Percentiles rank a stretch among this genome's conserved stretches.
Conservation (phyloP, 345 rosid species). For the Camelina neglecta region DNA sequence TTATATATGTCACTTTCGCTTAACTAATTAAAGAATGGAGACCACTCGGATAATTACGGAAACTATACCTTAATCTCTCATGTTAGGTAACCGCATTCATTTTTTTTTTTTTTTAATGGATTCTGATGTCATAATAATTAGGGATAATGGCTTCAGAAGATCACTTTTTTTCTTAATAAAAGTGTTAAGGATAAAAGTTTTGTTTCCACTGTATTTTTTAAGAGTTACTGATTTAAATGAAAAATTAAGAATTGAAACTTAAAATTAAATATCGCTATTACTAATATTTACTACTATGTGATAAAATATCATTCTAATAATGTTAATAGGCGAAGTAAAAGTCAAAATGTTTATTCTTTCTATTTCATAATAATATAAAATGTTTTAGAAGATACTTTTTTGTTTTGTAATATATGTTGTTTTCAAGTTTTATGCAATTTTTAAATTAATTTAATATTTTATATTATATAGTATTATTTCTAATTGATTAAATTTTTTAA, state of each 20-base stretch:
- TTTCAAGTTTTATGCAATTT: too few relatives aligned
- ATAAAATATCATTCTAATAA: neutral
- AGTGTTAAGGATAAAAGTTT: neutral
- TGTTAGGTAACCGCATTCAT: constrained; percentile 29
- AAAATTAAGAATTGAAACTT: neutral
- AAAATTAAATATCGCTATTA: neutral
- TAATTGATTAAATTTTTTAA: too few relatives aligned
- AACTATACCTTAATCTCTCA: constrained; percentile 16
- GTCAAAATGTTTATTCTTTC: neutral
- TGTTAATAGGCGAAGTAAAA: neutral
- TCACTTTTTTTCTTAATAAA: neutral
- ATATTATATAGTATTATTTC: too few relatives aligned
- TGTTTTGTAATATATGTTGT: too few relatives aligned
- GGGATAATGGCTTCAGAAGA: neutral
- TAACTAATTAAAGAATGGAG: neutral
- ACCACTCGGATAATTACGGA: neutral
- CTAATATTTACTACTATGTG: neutral
- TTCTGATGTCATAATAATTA: neutral
- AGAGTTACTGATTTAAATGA: neutral
- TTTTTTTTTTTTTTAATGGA: too few relatives aligned
- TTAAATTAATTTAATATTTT: too few relatives aligned
- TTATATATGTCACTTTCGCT: constrained; percentile 15
- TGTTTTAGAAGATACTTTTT: too few relatives aligned
- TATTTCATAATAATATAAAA: too few relatives aligned
- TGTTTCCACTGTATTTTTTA: neutral